phyloP scores from a whole-genome alignment of 2,329 filamentous ascomycete species.

The Beauveria australis region DNA sequence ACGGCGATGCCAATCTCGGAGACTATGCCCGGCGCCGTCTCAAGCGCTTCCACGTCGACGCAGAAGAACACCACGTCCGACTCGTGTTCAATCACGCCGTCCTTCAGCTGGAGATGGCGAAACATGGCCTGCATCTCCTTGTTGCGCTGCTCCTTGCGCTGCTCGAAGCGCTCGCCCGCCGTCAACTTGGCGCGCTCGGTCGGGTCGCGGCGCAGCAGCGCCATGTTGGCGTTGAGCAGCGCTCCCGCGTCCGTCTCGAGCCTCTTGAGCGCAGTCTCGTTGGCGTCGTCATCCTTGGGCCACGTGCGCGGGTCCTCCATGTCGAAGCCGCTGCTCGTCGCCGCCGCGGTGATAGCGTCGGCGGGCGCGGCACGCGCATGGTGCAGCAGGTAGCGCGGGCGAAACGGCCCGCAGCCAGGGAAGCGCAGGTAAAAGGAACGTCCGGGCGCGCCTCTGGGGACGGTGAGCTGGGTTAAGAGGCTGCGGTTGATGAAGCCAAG shows the following conservation, averaged over 20 bases:
- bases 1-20: slow-evolving; percentile 83
- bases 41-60: slow-evolving; percentile 78
- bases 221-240: slow-evolving; percentile 1
- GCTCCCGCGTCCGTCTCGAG: not conserved
- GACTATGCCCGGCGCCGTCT: slow-evolving; percentile 55
- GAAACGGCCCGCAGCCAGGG: slow-evolving; percentile 47
- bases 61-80: slow-evolving; percentile 54
- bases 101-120: slow-evolving; percentile 58
- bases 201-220: not conserved
- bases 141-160: slow-evolving; percentile 41
- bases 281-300: not conserved
- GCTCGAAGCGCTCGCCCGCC: slow-evolving; percentile 29
- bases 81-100: not conserved
- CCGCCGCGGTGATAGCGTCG: slow-evolving; percentile 30
- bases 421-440: slow-evolving; percentile 57
- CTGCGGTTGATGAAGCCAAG: slow-evolving; percentile 57
- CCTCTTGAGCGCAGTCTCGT: not conserved
- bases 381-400: slow-evolving; percentile 62
- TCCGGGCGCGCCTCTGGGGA: slow-evolving; percentile 45
- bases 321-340: slow-evolving; percentile 25
- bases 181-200: not conserved
- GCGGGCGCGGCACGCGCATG: slow-evolving; percentile 41
- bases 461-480: slow-evolving; percentile 42
- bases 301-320: slow-evolving; percentile 14
- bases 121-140: slow-evolving; percentile 56